phyloP scores from a whole-genome alignment of 129 eudicot genomes.

The Arctium minus region DNA sequence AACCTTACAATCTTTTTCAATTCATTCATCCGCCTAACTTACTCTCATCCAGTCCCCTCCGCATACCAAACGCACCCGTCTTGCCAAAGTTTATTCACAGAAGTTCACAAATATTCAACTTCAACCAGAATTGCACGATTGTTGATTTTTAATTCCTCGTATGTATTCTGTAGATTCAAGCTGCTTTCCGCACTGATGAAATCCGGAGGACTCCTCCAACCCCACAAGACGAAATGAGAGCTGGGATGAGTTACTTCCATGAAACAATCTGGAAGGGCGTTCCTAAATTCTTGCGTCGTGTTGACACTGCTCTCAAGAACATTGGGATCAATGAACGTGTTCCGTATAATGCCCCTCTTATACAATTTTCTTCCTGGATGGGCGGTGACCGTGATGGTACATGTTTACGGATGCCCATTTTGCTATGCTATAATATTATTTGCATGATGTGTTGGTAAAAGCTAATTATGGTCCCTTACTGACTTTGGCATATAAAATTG shows the following conservation, averaged over 20 bases:
- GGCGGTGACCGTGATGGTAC: constrained; percentile 99
- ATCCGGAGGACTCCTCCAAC: constrained; percentile 89
- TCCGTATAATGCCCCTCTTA: constrained; percentile 98
- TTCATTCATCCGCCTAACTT: neutral
- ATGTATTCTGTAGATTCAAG: constrained; percentile 70
- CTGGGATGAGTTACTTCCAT: constrained; percentile 99
- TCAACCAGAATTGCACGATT: neutral
- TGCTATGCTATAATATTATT: neutral
- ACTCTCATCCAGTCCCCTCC: neutral
- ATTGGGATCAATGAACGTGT: constrained; percentile 94
- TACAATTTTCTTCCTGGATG: constrained; percentile 99
- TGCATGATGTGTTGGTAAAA: neutral
- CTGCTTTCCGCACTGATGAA: constrained; percentile 98
- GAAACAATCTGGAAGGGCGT: constrained; percentile 99
- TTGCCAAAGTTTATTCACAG: no score
- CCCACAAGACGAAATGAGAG: constrained; percentile 99
- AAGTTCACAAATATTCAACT: neutral
- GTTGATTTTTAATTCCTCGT: neutral
- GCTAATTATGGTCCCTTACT: neutral
- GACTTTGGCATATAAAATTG: constrained; percentile 6
- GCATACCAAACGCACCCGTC: no score
- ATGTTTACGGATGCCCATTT: neutral
- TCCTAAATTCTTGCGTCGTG: constrained; percentile 92
- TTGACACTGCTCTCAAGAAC: constrained; percentile 97
- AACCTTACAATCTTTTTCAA: neutral